Evolutionary conservation across 2,329 filamentous ascomycete genomes (phyloP), one percentile per base, ranked within the genome.

Genomic region (Calycina herbarum): DNA sequence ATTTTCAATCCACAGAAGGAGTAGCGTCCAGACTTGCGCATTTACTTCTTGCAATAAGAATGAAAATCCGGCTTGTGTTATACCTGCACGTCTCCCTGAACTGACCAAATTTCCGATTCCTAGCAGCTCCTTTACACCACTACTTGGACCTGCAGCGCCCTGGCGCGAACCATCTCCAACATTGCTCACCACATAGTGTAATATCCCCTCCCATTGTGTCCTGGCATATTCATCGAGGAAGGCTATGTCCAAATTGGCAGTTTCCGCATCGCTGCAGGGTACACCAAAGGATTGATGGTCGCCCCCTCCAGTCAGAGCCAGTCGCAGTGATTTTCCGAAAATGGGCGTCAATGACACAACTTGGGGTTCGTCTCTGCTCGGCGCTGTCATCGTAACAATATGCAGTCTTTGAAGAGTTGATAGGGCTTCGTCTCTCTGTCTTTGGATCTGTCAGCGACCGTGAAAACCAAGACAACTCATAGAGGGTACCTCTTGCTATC

Each of bases 1-100:
- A 67, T 93, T 91, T 71, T 96, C 92, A 61, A 99, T 88, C 83
- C 97, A 99, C 38, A 97, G 88, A 35, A 99, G 89, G 42, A 99
- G 83, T 58, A 99, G 82, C 31, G 93, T 95, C 95, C 95, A 99
- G 42, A 99, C 93, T 78, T 99, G 95, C 0, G 94, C 93, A 77
- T 97, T 98, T 66, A 94, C 90, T 75, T 97, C 94, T 74, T 98
- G 94, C 8, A 99, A 83, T 64, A 99, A 82, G 74, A 99, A 99
- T 0, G 92, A 94, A 76, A 99, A 99, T 7, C 95, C 95, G 2
- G 92, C 88, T 75, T 97, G 89, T 0, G 95, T 99, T 73, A 99
- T 99, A 63, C 86, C 87, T 17, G 72, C 73, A 57, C 76, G 73
- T 57, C 76, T 76, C 2, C 81, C 79, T 48, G 81, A 79, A 75